These are phyloP conservation scores for Lavandula angustifolia DNA, from an alignment of 257 asterid genomes.

Conservation along the genomic window DNA sequence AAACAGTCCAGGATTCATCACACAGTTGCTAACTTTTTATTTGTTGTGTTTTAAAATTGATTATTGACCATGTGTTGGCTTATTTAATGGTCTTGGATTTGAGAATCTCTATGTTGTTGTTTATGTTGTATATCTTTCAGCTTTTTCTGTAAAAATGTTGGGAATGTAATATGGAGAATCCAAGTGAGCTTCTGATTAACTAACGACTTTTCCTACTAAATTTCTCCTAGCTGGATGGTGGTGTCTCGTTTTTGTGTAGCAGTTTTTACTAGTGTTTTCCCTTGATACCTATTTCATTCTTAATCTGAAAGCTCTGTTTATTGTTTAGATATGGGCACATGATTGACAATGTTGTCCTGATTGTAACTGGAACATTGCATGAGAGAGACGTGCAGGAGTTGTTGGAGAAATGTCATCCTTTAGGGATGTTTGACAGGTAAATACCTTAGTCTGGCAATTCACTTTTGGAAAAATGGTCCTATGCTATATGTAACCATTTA, in stretches of 20 bases:
- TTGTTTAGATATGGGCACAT: constrained; percentile 80
- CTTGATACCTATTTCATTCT: not conserved
- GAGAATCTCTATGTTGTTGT: not conserved
- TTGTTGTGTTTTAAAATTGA: not conserved
- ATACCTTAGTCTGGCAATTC: constrained; percentile 11
- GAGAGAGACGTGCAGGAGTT: constrained; percentile 93
- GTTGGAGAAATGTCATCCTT: constrained; percentile 92
- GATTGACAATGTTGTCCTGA: constrained; percentile 91
- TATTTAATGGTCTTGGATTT: not conserved
- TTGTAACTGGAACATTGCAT: constrained; percentile 88
- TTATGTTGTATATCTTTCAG: constrained; percentile 2
- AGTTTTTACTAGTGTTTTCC: not conserved
- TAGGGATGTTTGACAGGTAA: constrained; percentile 98
- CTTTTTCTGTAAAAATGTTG: not conserved
- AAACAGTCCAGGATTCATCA: too few relatives aligned
- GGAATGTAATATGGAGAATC: not conserved
- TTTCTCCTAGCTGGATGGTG: not conserved
- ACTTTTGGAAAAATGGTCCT: not conserved
- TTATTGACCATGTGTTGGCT: not conserved
- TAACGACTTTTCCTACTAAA: not conserved
- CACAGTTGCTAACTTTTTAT: too few relatives aligned
- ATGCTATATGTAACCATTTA: constrained; percentile 19
- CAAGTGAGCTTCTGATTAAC: not conserved
- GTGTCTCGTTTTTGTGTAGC: not conserved
- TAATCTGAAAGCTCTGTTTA: constrained; percentile 17